These are phyloP conservation scores for Solanum piurae DNA, from an alignment of 257 asterid genomes.

Conservation along the genomic window DNA sequence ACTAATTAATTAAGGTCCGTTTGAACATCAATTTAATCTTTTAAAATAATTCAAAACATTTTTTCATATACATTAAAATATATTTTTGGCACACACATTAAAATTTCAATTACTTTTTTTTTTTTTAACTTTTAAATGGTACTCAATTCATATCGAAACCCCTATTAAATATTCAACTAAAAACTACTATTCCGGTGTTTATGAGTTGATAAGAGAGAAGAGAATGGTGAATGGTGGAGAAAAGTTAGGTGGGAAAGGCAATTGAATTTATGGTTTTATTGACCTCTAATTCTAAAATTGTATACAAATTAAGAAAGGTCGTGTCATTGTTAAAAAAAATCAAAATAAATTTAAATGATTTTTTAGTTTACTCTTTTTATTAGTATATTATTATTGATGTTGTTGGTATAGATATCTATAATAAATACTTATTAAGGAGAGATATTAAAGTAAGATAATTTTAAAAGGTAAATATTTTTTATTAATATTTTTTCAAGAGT, in stretches of 20 bases:
- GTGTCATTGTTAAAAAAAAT: not conserved
- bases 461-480: too few relatives aligned
- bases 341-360: not conserved
- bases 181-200: not conserved
- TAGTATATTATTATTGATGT: too few relatives aligned
- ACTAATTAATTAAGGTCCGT: not conserved
- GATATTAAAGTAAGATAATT: too few relatives aligned
- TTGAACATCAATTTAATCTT: not conserved
- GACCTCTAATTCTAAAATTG: not conserved
- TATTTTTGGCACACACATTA: not conserved
- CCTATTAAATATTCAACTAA: not conserved
- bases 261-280: not conserved
- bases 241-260: not conserved
- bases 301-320: not conserved
- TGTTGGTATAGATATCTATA: too few relatives aligned
- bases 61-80: not conserved
- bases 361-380: not conserved
- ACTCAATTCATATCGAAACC: not conserved
- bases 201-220: not conserved
- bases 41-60: not conserved
- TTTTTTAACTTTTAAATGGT: not conserved
- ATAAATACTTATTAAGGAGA: not conserved
- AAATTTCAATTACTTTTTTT: not conserved
- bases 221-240: not conserved
- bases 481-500: too few relatives aligned